Percentiles rank a stretch among this genome's conserved stretches.
Conservation (phyloP, 768 basidiomycete species). For the Psilocybe azurescens region DNA sequence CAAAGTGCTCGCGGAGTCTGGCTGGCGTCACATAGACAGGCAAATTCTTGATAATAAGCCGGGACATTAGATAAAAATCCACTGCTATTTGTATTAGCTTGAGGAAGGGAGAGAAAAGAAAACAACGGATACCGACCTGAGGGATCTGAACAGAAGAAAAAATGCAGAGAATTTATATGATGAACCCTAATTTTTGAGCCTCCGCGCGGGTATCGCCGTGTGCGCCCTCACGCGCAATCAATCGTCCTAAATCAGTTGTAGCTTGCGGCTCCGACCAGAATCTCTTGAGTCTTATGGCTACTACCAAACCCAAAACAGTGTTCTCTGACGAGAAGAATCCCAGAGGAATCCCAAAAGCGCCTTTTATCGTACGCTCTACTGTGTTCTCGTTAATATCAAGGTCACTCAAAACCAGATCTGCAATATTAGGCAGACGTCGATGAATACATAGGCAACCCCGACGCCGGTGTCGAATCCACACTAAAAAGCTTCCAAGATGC, state of each 20-base stretch:
- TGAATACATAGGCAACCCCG: conserved; percentile 80
- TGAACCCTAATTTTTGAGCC: conserved; percentile 8
- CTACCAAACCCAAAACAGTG: conserved; percentile 31
- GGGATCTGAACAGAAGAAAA: conserved; percentile 25
- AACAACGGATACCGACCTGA: conserved; percentile 26
- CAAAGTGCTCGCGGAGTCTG: conserved; percentile 71
- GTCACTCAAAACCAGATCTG: too few relatives aligned
- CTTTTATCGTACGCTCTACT: conserved; percentile 76
- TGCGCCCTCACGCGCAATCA: not conserved
- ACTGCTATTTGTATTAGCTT: conserved; percentile 5
- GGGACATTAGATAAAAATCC: conserved; percentile 60
- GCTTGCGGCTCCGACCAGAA: not conserved
- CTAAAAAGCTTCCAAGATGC: conserved; percentile 90
- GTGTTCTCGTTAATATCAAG: not conserved
- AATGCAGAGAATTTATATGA: conserved; percentile 16
- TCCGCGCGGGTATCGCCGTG: conserved; percentile 33
- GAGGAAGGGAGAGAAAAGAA: conserved; percentile 3
- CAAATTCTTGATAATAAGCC: conserved; percentile 84
- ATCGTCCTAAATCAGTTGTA: not conserved
- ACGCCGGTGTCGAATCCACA: conserved; percentile 77
- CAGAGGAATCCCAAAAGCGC: conserved; percentile 93
- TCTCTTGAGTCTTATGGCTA: conserved; percentile 23
- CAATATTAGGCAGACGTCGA: conserved; percentile 92
- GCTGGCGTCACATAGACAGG: conserved; percentile 71
- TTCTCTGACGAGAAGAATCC: conserved; percentile 70